Evolutionary conservation across 1,284 basidiomycete genomes (phyloP).

Genomic region (Apiotrichum veenhuisii): DNA sequence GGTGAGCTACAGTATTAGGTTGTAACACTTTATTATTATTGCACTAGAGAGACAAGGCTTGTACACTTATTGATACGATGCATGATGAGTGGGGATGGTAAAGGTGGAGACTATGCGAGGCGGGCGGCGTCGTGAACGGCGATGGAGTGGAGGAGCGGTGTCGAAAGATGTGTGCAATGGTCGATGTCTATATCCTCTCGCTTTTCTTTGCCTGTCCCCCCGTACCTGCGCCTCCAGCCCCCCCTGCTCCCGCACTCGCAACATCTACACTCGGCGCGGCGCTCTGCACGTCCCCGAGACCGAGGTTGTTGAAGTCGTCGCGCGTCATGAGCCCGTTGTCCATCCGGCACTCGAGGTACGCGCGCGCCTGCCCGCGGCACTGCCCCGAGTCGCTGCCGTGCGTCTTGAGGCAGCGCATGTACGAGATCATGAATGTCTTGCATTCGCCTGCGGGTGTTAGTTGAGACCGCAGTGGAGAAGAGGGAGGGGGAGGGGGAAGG

Average conservation of each 20-base stretch:
- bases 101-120: too few species aligned
- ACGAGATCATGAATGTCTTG: slow-evolving; percentile 77
- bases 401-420: slow-evolving; percentile 77
- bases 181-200: slow-evolving; percentile 15
- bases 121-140: too few species aligned
- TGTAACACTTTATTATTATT: not conserved
- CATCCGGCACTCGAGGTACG: slow-evolving; percentile 92
- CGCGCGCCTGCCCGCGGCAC: slow-evolving; percentile 72
- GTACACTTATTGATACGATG: not conserved
- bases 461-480: not conserved
- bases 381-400: slow-evolving; percentile 73
- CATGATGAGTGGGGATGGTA: not conserved
- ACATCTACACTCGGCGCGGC: not conserved
- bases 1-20: not conserved
- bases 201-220: too few species aligned
- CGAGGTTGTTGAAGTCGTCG: slow-evolving; percentile 83
- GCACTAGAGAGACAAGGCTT: not conserved
- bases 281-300: slow-evolving; percentile 55
- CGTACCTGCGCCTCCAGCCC: too few species aligned
- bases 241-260: too few species aligned
- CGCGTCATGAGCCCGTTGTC: slow-evolving; percentile 84
- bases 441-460: slow-evolving; percentile 69
- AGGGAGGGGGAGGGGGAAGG: not conserved
- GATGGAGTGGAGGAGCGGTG: too few species aligned
- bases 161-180: too few species aligned